A percentile compares a stretch with the other conserved stretches of the same genome.
phyloP scores from a whole-genome alignment of 257 asterid genomes.

The Solanum sitiens region DNA sequence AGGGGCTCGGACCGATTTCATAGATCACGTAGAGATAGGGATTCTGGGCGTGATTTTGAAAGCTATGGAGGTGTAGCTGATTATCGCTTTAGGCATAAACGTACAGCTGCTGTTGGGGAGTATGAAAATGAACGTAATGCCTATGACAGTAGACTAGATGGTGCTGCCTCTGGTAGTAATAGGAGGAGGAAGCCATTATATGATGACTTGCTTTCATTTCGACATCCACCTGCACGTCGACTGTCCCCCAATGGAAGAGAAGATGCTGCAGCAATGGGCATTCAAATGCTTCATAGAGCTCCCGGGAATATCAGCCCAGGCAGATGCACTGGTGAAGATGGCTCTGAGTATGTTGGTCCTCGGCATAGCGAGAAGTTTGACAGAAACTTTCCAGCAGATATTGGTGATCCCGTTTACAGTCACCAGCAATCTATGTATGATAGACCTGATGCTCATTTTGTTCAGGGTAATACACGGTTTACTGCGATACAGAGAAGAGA shows the following conservation, averaged over 20 bases:
- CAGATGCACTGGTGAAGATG: not conserved
- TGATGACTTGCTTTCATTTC: not conserved
- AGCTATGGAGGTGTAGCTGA: slow-evolving; percentile 30
- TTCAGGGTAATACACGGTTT: slow-evolving; percentile 41
- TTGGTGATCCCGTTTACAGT: not conserved
- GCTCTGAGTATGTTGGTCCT: not conserved
- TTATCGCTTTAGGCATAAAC: slow-evolving; percentile 45
- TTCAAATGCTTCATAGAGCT: not conserved
- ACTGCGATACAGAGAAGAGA: slow-evolving; percentile 45
- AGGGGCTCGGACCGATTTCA: slow-evolving; percentile 36
- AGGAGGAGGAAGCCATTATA: slow-evolving; percentile 37
- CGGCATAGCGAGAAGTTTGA: not conserved
- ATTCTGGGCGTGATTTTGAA: slow-evolving; percentile 43
- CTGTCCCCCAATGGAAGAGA: not conserved
- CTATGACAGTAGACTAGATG: slow-evolving; percentile 31
- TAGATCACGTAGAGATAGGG: slow-evolving; percentile 21
- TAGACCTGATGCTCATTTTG: slow-evolving; percentile 32
- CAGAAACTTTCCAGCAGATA: not conserved
- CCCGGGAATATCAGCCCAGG: not conserved
- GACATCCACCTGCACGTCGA: not conserved
- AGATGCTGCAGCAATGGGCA: not conserved
- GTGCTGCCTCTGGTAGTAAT: slow-evolving; percentile 11
- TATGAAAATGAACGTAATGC: slow-evolving; percentile 36
- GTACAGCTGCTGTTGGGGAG: slow-evolving; percentile 26
- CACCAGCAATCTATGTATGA: slow-evolving; percentile 31